A percentile compares a stretch with the other conserved stretches of the same genome.
phyloP scores from a whole-genome alignment of 768 basidiomycete genomes.

The Saitozyma podzolica region DNA sequence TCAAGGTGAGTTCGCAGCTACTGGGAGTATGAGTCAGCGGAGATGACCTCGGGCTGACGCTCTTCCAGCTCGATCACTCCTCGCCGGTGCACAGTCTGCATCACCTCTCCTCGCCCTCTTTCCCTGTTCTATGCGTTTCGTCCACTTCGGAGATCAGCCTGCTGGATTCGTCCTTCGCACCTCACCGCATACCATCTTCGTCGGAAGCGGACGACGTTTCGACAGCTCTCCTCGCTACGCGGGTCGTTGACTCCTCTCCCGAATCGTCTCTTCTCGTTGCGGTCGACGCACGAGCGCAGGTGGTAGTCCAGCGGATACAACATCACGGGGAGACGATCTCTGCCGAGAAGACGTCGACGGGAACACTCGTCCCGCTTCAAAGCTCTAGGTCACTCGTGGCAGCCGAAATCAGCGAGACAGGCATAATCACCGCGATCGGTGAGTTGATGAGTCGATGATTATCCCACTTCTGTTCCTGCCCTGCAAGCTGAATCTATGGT shows the following conservation, averaged over 20 bases:
- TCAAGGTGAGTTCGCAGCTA: slow-evolving; percentile 23
- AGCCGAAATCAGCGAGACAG: slow-evolving; percentile 27
- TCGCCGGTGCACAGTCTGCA: slow-evolving; percentile 20
- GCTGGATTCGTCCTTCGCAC: slow-evolving; percentile 1
- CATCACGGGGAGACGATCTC: not conserved
- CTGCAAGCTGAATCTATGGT: too few relatives aligned
- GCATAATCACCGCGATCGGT: slow-evolving; percentile 34
- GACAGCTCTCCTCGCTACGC: slow-evolving; percentile 10
- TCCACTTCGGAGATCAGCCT: slow-evolving; percentile 1
- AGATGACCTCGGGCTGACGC: too few relatives aligned
- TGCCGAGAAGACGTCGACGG: too few relatives aligned
- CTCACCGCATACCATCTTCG: too few relatives aligned
- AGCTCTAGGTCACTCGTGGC: too few relatives aligned
- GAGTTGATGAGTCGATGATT: slow-evolving; percentile 6
- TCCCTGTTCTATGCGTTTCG: slow-evolving; percentile 22
- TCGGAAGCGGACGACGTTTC: too few relatives aligned
- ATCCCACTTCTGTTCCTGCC: too few relatives aligned
- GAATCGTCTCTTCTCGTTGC: slow-evolving; percentile 15
- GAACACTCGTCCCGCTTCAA: too few relatives aligned
- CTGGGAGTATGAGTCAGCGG: too few relatives aligned
- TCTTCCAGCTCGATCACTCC: slow-evolving; percentile 3
- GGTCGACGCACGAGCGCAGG: slow-evolving; percentile 18
- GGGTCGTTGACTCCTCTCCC: slow-evolving; percentile 5
- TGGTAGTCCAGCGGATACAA: slow-evolving; percentile 4
- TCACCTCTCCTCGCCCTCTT: slow-evolving; percentile 9